Base-by-base conservation (phyloP, 306 rosid genomes). In the Vigna trinervia region DNA sequence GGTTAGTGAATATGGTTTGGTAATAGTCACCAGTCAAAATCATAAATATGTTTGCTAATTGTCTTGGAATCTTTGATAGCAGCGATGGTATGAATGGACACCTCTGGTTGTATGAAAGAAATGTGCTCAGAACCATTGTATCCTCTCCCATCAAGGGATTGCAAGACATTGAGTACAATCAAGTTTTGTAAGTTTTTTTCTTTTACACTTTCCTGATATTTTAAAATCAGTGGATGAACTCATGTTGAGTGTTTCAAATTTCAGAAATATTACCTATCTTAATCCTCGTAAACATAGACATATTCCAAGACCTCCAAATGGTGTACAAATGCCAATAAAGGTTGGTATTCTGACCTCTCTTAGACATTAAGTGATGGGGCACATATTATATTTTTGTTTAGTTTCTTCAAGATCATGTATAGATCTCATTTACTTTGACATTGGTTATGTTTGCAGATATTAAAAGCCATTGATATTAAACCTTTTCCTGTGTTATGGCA, bases 31-130 rank as follows among this genome's bases (percentile, higher is more conserved):
- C 15, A 20, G 71, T 83, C 69, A 38, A 60, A 23, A 63, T 83
- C 69, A 60, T 70, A 38, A 77, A 76, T 39, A 45, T 12, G 13
- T 68, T 12, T 46, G 73, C 41, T 68, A 41, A 68, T 43, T 66
- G 36, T 61, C 48, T 14, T 70, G 75, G 47, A 62, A 6, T 34
- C 41, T 70, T 60, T 46, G 26, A 83, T 76, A 76, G 71, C 91
- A 95, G 98, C 36, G 92, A 86, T 71, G 97, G 98, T 69, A 95
- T 95, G 97, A 92, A 92, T 84, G 98, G 98, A 78, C 89, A 8
- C 82, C 77, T 92, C 71, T 90, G 91, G 93, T 72, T 85, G 41
- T 76, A 80, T 34, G 97, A 95, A 80, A 92, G 97, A 81, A 95
- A 90, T 87, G 89, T 72, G 38, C 8, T 87, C 60, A 86, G 81